Base-by-base conservation (phyloP, 257 asterid species). In the Thymus mandschuricus region DNA sequence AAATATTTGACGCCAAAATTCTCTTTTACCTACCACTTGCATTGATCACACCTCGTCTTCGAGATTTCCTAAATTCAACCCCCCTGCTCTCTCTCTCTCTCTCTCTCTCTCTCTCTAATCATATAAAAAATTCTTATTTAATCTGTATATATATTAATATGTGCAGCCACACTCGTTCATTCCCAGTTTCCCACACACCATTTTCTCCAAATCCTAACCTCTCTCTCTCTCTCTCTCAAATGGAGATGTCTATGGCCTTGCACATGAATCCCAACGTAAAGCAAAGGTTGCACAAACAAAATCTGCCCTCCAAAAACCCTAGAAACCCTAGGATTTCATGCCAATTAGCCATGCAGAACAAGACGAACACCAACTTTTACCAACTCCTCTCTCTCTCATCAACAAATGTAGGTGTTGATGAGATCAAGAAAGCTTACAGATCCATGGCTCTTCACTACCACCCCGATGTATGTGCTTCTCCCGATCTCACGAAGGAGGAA, bases 391-490 rank as follows among this genome's bases (percentile, higher is more conserved):
- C 87, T 60, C 78, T 85, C 5, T 48, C 55, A 46, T 79, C 84
- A 3, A 56, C 57, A 61, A 73, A 75, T 49, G 86, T 50, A 45
- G 79, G 86, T 31, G 29, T 72, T 70, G 86, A 79, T 57, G 91
- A 86, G 73, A 83, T 86, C 10, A 83, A 83, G 75, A 86, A 60
- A 81, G 88, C 90, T 34, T 86, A 81, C 50, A 79, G 81, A 75
- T 64, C 66, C 41, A 77, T 74, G 81, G 85, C 87, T 56, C 84
- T 75, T 60, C 80, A 73, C 56, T 77, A 73, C 60, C 91, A 86
- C 64, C 91, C 91, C 1, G 91, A 86, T 69, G 78, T 69, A 38
- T 77, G 82, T 63, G 45, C 7, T 45, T n/a, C 44, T 21, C 56
- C 46, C 9, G 21, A 21, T 21, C 64, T 77, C 0, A 57, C 62